Evolutionary conservation across 2,329 filamentous ascomycete genomes (phyloP).

Genomic region (Aureobasidium musti): DNA sequence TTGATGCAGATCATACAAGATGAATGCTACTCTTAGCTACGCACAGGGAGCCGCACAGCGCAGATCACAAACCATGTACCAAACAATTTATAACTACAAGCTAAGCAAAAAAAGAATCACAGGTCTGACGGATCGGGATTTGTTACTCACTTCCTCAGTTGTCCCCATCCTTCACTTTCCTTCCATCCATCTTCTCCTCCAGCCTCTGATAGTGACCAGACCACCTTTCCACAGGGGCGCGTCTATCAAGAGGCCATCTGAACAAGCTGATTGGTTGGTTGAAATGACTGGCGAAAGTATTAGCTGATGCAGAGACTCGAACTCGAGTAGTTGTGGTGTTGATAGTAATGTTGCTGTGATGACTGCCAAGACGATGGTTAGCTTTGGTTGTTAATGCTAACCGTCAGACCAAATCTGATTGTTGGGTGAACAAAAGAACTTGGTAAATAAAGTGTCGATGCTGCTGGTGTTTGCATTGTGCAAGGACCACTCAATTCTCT

Average conservation of each 20-base stretch:
- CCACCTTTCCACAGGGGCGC: conserved; percentile 15
- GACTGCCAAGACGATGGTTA: neutral
- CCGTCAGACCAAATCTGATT: conserved; percentile 3
- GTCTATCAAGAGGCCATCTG: conserved; percentile 4
- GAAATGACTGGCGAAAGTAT: neutral
- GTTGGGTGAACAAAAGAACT: neutral
- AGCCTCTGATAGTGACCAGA: conserved; percentile 11
- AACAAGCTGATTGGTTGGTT: neutral
- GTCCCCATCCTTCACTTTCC: too few species aligned
- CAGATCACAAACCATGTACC: neutral
- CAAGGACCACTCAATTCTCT: too few species aligned
- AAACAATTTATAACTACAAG: too few species aligned
- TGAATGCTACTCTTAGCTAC: neutral
- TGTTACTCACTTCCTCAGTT: neutral
- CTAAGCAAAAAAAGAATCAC: neutral
- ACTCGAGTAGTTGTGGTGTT: neutral
- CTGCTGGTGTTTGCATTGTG: neutral
- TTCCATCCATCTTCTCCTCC: neutral
- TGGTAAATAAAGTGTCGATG: neutral
- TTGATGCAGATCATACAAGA: neutral
- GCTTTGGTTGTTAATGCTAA: neutral
- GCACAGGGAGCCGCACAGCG: neutral
- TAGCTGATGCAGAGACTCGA: neutral
- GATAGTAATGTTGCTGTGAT: neutral
- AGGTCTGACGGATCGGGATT: neutral